Base-by-base conservation (phyloP, 1,284 basidiomycete species). In the Cystobasidium pallidum region DNA sequence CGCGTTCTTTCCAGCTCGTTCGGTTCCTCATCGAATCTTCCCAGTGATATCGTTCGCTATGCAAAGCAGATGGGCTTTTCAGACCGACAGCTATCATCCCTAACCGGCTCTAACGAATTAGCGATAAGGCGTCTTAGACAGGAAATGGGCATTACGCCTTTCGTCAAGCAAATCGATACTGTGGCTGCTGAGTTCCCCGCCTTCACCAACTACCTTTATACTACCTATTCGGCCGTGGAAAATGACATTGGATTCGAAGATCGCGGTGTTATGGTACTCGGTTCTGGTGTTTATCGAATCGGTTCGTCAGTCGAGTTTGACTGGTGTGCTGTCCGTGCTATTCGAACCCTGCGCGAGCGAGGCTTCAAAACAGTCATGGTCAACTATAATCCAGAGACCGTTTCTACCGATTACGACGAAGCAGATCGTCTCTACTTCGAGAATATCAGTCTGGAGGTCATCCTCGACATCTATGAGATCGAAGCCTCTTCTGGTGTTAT, bases 291-390 rank as follows among this genome's bases (percentile, higher is more conserved):
- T 19, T 99, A 99, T 83, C 90, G 96, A 72, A 99, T 99, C 78
- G 95, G 96, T 41, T 97, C 94, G 0, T 97, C 94, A 1, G 96
- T 99, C 82, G 96, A 99, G 83, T 99, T 99, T 82, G 95, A 99
- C 81, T 99, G 95, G 96, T 99, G 95, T 82, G 95, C 95, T 21
- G 96, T 99, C 63, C 89, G 94, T 64, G 93, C 94, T 32, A 97
- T 98, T 82, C 86, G 95, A 76, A 98, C 95, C 0, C 85, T 99
- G 51, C 91, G 95, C 73, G 90, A 95, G 54, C 89, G 91, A 79
- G 94, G 94, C n/a, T 85, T 92, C 75, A 93, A 92, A 79, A 98
- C 96, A 8, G 88, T 98, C 83, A 99, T 98, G 96, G 91, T 99
- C 83, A 99, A 98, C 84, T 98, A 98, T 84, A 98, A 98, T 82